These are phyloP conservation scores for Pseudevernia furfuracea DNA, from an alignment of 495 filamentous ascomycete species.

Conservation along the genomic window DNA sequence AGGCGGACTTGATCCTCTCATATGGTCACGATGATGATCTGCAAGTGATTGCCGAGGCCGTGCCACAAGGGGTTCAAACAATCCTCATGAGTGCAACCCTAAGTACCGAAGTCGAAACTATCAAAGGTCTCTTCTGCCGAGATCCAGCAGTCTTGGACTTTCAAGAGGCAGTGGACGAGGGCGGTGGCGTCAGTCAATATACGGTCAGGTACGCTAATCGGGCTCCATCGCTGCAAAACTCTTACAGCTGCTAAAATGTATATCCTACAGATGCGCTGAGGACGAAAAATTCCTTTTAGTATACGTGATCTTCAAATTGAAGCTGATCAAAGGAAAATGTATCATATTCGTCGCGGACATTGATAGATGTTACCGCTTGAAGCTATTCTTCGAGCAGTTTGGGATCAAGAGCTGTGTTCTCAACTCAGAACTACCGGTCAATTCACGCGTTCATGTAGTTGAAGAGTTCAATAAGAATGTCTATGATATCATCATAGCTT, in stretches of 20 bases:
- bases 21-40: constrained; percentile 94
- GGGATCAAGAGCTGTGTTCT: constrained; percentile 88
- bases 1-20: constrained; percentile 87
- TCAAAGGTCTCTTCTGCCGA: constrained; percentile 82
- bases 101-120: constrained; percentile 70
- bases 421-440: constrained; percentile 91
- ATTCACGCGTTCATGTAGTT: constrained; percentile 86
- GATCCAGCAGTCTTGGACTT: constrained; percentile 72
- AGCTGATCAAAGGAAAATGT: constrained; percentile 88
- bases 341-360: constrained; percentile 92
- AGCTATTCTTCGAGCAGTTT: constrained; percentile 95
- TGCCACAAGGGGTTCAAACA: constrained; percentile 82
- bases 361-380: constrained; percentile 87
- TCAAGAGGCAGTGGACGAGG: constrained; percentile 63
- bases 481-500: constrained; percentile 95
- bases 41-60: constrained; percentile 59
- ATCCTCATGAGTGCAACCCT: constrained; percentile 91
- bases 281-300: constrained; percentile 94
- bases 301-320: constrained; percentile 91
- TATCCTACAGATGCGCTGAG: constrained; percentile 61
- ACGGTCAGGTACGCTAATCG: constrained; percentile 58
- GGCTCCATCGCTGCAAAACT: not conserved
- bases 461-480: constrained; percentile 94
- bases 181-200: constrained; percentile 72
- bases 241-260: not conserved